Conservation (phyloP, 495 filamentous ascomycete genomes). For the Penicillium nucicola region DNA sequence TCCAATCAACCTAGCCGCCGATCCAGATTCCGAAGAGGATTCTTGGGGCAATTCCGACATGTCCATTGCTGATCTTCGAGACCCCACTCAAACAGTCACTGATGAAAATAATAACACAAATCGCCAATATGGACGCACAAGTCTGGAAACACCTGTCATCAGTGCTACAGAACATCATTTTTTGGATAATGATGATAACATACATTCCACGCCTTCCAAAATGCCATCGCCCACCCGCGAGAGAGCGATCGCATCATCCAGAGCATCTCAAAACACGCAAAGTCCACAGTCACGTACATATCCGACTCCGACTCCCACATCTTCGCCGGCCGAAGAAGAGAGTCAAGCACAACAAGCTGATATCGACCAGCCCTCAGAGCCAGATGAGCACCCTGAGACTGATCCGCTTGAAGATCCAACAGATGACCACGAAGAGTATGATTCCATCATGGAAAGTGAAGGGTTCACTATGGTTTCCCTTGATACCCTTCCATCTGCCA, state of each 20-base stretch:
- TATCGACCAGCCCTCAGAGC: background rate
- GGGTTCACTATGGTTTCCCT: constrained; percentile 59
- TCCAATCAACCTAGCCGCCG: constrained; percentile 25
- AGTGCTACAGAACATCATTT: constrained; percentile 29
- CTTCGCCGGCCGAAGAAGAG: constrained; percentile 40
- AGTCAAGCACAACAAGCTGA: constrained; percentile 8
- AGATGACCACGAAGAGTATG: constrained; percentile 46
- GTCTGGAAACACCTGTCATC: constrained; percentile 30
- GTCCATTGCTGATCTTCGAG: constrained; percentile 18
- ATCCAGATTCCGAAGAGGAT: constrained; percentile 25
- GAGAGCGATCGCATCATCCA: constrained; percentile 22
- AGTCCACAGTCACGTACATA: constrained; percentile 37
- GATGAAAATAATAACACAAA: background rate
- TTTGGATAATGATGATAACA: constrained; percentile 26
- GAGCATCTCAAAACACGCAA: constrained; percentile 29
- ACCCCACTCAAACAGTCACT: constrained; percentile 9
- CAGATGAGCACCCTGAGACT: background rate
- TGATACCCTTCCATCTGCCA: constrained; percentile 48
- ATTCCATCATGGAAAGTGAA: constrained; percentile 58
- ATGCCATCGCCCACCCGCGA: constrained; percentile 37
- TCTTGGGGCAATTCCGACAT: constrained; percentile 24
- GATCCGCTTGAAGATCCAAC: constrained; percentile 32
- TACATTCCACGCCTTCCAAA: constrained; percentile 41
- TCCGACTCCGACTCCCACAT: constrained; percentile 40
- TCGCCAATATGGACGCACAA: constrained; percentile 20